These are phyloP conservation scores for Komagataella ulmi DNA, from an alignment of 805 yeast species.

Conservation along the genomic window DNA sequence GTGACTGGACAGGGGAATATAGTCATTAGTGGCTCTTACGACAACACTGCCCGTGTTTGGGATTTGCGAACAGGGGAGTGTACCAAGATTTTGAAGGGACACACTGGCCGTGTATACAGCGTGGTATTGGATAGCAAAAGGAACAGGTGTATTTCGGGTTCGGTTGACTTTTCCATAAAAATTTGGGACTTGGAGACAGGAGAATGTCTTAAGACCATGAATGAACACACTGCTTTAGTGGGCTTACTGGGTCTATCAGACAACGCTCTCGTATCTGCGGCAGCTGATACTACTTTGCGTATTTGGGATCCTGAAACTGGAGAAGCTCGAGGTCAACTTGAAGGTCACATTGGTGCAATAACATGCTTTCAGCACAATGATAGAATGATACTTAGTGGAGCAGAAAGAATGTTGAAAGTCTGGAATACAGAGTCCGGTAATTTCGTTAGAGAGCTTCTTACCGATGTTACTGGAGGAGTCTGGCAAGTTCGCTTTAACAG, in stretches of 20 bases:
- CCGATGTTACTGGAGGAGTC: constrained; percentile 69
- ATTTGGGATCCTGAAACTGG: constrained; percentile 87
- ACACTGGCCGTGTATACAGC: constrained; percentile 79
- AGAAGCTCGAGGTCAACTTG: constrained; percentile 48
- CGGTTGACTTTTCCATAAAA: constrained; percentile 78
- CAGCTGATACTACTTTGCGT: constrained; percentile 86
- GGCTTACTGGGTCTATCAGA: constrained; percentile 74
- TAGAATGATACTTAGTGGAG: constrained; percentile 75
- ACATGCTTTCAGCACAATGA: constrained; percentile 90
- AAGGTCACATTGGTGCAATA: constrained; percentile 78
- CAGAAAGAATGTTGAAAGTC: constrained; percentile 73
- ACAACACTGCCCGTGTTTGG: constrained; percentile 87
- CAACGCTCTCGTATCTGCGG: constrained; percentile 77
- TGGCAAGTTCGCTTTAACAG: constrained; percentile 92
- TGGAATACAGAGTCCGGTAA: constrained; percentile 78
- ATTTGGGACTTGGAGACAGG: constrained; percentile 87
- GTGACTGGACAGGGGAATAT: constrained; percentile 78
- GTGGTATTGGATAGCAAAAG: constrained; percentile 69
- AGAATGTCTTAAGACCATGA: constrained; percentile 49
- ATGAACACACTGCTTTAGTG: constrained; percentile 84
- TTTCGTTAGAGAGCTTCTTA: constrained; percentile 58
- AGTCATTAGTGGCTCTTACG: constrained; percentile 84
- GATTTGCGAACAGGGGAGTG: constrained; percentile 66
- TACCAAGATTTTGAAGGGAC: constrained; percentile 65
- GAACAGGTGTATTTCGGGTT: constrained; percentile 77